Conservation (phyloP, 176 grass and related monocot genomes). For the Musa itinerans region DNA sequence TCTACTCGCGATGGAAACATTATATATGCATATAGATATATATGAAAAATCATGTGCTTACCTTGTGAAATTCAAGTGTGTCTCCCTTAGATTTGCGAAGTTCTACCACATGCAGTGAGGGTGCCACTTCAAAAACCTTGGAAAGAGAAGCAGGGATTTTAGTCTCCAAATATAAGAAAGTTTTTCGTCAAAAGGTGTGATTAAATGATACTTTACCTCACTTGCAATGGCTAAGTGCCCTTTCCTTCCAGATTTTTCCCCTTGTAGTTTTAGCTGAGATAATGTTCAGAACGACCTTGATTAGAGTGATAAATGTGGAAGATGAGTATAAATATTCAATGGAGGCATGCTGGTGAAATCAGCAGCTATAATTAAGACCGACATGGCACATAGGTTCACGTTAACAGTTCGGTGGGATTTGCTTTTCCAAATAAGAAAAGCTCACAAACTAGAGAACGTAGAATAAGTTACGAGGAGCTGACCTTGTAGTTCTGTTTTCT, state of each 20-base stretch:
- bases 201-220: constrained; percentile 34
- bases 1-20: not conserved
- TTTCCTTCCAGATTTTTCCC: constrained; percentile 92
- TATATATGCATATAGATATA: not conserved
- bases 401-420: not conserved
- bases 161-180: not conserved
- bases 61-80: constrained; percentile 91
- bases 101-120: constrained; percentile 84
- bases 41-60: constrained; percentile 3
- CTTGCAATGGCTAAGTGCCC: constrained; percentile 85
- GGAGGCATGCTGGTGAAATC: not conserved
- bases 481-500: constrained; percentile 96
- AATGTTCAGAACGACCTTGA: not conserved
- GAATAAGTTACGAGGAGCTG: not conserved
- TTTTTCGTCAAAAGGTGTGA: too few relatives aligned
- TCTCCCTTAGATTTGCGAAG: constrained; percentile 85
- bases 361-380: not conserved
- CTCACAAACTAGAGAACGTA: not conserved
- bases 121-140: constrained; percentile 94
- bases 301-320: not conserved
- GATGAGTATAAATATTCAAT: not conserved
- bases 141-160: constrained; percentile 13
- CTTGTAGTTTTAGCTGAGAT: constrained; percentile 85
- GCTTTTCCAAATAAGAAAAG: not conserved
- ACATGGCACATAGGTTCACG: not conserved